These are phyloP conservation scores for Colletotrichum trifolii DNA, from an alignment of 2,329 filamentous ascomycete genomes.

Conservation along the genomic window DNA sequence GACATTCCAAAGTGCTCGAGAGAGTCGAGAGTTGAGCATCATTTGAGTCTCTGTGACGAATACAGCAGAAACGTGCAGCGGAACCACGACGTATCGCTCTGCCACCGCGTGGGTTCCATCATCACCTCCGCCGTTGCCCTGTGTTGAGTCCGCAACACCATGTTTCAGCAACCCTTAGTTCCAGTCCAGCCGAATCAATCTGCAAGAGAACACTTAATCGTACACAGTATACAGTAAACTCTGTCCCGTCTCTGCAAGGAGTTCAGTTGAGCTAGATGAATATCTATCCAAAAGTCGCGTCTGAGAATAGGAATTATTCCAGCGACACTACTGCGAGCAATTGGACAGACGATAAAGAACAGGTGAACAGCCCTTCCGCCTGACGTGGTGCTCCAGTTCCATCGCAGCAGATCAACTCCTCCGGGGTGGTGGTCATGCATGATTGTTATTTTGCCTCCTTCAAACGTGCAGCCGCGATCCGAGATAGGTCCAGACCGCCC, in stretches of 20 bases:
- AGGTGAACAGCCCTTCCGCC: constrained; percentile 21
- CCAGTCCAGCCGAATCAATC: constrained; percentile 1
- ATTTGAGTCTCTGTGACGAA: constrained; percentile 5
- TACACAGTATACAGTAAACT: neutral
- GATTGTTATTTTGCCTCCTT: constrained; percentile 10
- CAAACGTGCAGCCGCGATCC: constrained; percentile 23
- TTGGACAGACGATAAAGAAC: too few relatives aligned
- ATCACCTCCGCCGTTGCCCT: constrained; percentile 7
- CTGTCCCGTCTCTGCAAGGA: constrained; percentile 30
- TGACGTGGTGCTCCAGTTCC: constrained; percentile 3
- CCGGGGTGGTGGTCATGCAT: constrained; percentile 1
- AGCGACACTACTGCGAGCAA: constrained; percentile 15
- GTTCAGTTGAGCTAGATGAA: constrained; percentile 34
- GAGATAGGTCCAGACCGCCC: constrained; percentile 24
- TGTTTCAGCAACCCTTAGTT: constrained; percentile 1
- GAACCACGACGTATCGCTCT: neutral
- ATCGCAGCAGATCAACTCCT: constrained; percentile 10
- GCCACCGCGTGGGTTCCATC: constrained; percentile 3
- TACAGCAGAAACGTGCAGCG: constrained; percentile 4
- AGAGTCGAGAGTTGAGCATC: constrained; percentile 12
- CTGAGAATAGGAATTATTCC: neutral
- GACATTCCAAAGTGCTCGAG: too few relatives aligned
- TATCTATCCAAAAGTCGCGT: too few relatives aligned
- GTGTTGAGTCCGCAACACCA: constrained; percentile 1
- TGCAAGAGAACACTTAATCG: neutral